Evolutionary conservation across 2,329 filamentous ascomycete genomes (phyloP).

Genomic region (Rutstroemia sp.): DNA sequence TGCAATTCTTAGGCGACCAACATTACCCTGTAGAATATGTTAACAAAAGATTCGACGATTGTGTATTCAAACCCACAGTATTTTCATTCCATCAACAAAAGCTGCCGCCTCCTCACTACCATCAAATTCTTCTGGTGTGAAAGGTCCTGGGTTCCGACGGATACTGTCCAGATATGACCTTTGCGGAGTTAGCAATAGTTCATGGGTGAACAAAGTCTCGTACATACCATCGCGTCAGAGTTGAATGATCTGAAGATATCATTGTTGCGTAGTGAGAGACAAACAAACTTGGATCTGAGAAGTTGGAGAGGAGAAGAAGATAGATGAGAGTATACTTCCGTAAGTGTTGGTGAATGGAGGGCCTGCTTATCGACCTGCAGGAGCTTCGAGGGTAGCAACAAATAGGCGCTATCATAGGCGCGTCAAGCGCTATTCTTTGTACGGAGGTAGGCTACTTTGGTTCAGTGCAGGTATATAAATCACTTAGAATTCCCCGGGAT

Average conservation of each 20-base stretch:
- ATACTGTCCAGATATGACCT: constrained; percentile 84
- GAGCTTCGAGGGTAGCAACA: not conserved
- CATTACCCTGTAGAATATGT: constrained; percentile 23
- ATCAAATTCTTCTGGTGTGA: constrained; percentile 55
- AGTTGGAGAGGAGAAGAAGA: no score
- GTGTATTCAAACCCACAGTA: constrained; percentile 47
- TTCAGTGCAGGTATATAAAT: not conserved
- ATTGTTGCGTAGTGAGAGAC: not conserved
- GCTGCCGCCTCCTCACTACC: constrained; percentile 44
- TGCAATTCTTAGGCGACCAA: constrained; percentile 19
- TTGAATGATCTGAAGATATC: not conserved
- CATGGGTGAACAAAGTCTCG: no score
- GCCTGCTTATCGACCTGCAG: constrained; percentile 16
- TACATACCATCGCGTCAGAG: constrained; percentile 20
- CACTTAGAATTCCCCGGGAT: not conserved
- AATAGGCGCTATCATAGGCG: constrained; percentile 10
- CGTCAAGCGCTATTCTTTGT: not conserved
- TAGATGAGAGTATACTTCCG: not conserved
- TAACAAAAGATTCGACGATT: constrained; percentile 15
- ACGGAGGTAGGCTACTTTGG: no score
- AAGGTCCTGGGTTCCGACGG: constrained; percentile 69
- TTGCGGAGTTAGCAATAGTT: not conserved
- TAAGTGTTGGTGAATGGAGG: not conserved
- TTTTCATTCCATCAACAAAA: constrained; percentile 61
- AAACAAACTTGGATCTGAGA: not conserved